phyloP scores from a whole-genome alignment of 192 early-diverging fungal species.

The Mortierella claussenii region DNA sequence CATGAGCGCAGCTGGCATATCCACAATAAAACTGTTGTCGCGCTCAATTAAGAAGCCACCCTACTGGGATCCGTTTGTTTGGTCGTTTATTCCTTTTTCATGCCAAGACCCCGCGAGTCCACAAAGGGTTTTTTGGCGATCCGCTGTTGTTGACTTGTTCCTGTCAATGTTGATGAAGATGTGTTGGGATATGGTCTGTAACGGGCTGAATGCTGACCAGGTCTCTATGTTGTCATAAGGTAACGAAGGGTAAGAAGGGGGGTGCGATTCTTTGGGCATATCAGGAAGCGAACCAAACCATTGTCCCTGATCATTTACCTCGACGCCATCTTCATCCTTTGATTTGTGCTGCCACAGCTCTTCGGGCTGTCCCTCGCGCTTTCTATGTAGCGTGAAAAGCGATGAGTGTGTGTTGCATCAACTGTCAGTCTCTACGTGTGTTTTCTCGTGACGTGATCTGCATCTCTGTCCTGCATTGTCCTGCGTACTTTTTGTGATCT shows the following conservation, averaged over 20 bases:
- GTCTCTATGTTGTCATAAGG: not conserved
- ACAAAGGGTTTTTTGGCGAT: conserved; percentile 7
- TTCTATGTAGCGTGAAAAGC: too few species aligned
- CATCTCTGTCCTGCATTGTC: too few species aligned
- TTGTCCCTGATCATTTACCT: too few species aligned
- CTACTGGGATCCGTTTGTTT: not conserved
- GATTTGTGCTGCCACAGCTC: conserved; percentile 2
- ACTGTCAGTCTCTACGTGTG: too few species aligned
- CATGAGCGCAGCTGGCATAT: conserved; percentile 7
- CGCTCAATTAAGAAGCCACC: not conserved
- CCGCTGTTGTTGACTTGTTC: not conserved
- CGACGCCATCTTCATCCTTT: conserved; percentile 3
- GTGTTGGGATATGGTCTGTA: conserved; percentile 13
- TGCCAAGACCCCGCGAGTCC: conserved; percentile 1
- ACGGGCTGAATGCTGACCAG: conserved; percentile 1
- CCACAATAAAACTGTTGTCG: too few species aligned
- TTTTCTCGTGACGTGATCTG: too few species aligned
- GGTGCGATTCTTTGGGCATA: too few species aligned
- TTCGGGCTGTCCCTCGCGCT: conserved; percentile 13
- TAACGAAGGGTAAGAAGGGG: too few species aligned
- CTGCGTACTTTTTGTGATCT: conserved; percentile 24
- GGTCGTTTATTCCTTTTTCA: conserved; percentile 1
- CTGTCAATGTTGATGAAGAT: not conserved
- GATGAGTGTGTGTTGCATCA: too few species aligned
- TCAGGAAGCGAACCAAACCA: not conserved